Evolutionary conservation across 2,329 filamentous ascomycete species (phyloP), one percentile per base, ranked within the genome.

Genomic region (Cladosporium colombiae): DNA sequence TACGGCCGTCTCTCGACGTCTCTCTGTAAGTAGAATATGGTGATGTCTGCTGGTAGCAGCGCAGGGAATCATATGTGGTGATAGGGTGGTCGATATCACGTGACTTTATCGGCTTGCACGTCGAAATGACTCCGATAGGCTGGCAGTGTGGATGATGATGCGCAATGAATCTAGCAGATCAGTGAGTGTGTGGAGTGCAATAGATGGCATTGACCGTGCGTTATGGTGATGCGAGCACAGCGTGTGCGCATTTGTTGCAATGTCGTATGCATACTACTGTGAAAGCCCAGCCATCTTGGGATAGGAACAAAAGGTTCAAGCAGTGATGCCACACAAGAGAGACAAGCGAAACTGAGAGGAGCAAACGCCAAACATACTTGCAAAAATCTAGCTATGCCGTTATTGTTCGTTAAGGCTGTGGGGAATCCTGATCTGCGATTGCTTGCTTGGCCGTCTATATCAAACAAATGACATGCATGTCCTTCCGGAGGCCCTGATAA

Each of bases 401-500:
- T 33, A 33, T 40, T 13, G 23, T 37, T 57, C 33, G 21, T 57
- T 16, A 57, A 57, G 55, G 55, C 55, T 33, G 55, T 57, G 5
- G 6, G 52, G 7, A 33, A 40, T 21, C 55, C 33, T 37, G 21
- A 25, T 25, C 23, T 11, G 49, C 23, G 49, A 53, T 57, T 57
- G 55, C 55, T 56, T 56, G 52, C 52, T 57, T 57, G 55, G 33
- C 55, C 18, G 18, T 55, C 18, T 55, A 33, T 55, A 55, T 55
- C 52, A 21, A n/a, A 33, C 18, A 46, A 46, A 46, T 46, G 40
- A 21, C 40, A 21, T 33, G 52, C 31, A 55, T 7, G 8, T 55
- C 52, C 52, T 29, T 31, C 25, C 8, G 4, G 50, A 31, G 27
- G 50, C 18, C 27, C 29, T 55, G 18, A n/a, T 55, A 31, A 11